Percentiles rank a stretch among this genome's conserved stretches.
phyloP scores from a whole-genome alignment of 257 asterid genomes.

The Petunia secreta region DNA sequence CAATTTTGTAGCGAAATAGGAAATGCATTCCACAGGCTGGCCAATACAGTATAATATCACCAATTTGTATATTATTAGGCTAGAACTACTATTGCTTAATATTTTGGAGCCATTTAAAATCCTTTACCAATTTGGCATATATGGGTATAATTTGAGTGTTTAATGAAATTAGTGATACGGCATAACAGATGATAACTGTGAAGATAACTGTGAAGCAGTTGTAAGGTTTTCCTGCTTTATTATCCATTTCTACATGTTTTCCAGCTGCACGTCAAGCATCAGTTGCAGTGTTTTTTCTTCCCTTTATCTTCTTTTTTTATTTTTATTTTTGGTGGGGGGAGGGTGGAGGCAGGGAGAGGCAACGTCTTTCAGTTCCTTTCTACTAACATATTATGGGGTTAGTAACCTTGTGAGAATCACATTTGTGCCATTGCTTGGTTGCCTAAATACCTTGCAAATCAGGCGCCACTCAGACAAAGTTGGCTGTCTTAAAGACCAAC shows the following conservation, averaged over 20 bases:
- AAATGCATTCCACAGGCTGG: conserved; percentile 30
- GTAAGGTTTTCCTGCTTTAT: neutral
- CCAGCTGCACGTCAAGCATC: neutral
- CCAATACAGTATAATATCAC: conserved; percentile 23
- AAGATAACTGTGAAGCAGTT: neutral
- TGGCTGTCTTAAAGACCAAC: neutral
- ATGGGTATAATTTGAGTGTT: conserved; percentile 23
- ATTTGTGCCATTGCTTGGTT: too few relatives aligned
- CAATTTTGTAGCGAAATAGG: conserved; percentile 49
- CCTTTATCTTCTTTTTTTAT: neutral
- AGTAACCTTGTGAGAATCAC: too few relatives aligned
- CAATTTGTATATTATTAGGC: conserved; percentile 37
- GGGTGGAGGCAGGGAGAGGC: too few relatives aligned
- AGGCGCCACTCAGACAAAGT: too few relatives aligned
- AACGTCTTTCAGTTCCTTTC: too few relatives aligned
- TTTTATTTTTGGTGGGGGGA: too few relatives aligned
- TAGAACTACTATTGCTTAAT: conserved; percentile 26
- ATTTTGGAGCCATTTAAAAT: too few relatives aligned
- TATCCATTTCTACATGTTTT: neutral
- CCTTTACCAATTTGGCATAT: neutral
- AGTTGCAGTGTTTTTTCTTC: neutral
- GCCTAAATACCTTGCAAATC: too few relatives aligned
- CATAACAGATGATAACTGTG: too few relatives aligned
- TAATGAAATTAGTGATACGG: conserved; percentile 15
- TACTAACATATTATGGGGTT: too few relatives aligned